Evolutionary conservation across 2,329 filamentous ascomycete genomes (phyloP), one percentile per base, ranked within the genome.

Genomic region (Beauveria pseudobassiana): DNA sequence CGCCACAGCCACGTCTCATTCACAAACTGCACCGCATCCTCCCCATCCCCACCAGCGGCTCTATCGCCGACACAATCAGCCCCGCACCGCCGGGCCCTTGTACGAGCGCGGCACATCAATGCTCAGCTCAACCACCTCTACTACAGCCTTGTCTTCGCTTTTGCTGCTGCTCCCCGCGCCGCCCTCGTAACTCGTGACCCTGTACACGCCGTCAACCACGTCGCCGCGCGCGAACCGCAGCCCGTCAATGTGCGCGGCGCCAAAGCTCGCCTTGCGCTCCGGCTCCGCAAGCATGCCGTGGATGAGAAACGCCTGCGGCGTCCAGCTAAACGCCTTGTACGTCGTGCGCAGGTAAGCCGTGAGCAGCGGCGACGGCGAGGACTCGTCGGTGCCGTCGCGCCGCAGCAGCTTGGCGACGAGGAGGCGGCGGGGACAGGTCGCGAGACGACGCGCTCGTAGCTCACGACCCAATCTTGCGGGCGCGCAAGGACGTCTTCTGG

Each of bases 1-100:
- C 74, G 68, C 73, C 73, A 76, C 70, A 74, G 71, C 74, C 73
- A 75, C n/a, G 74, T 74, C 68, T 76, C 73, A 62, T 74, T 75
- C 51, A 73, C 66, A 54, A 76, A 72, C 8, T 71, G 65, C 28
- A 71, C 63, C 14, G 54, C 59, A 71, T 67, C 6, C 4, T 50
- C 45, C 2, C 10, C 56, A 10, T 62, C 58, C 46, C 34, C 12
- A 16, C 34, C 34, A 38, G 34, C 34, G 34, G 12, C 34, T 63
- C 55, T 16, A 59, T 34, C 10, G 62, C 61, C 26, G 53, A 59
- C 49, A 65, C 38, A n/a, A 66, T 62, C 22, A 65, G 49, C 10
- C 62, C 1, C 60, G 52, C 14, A 66, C 52, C 14, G 63, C 30
- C 30, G 63, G 63, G 1, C 65, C 65, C 26, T 20, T 59, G 48